These are phyloP conservation scores for Bryoerythrophyllum caledonicum DNA, from an alignment of 225 moss, liverwort and hornwort genomes.

Conservation along the genomic window DNA sequence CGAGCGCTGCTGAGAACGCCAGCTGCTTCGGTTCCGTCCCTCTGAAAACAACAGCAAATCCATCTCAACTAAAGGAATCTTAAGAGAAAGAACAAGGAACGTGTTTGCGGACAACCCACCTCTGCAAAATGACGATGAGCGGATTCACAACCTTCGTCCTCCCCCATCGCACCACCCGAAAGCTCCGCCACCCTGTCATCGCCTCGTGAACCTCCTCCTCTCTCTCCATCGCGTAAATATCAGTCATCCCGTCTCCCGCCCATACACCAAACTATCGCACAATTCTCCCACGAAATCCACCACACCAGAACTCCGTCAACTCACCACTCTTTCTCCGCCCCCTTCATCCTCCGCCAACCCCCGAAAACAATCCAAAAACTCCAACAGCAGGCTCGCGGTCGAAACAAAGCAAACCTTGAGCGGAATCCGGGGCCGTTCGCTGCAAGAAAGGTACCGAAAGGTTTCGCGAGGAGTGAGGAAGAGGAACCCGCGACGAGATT, in stretches of 20 bases:
- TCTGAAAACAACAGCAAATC: constrained; percentile 24
- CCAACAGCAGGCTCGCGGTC: neutral
- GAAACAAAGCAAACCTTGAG: neutral
- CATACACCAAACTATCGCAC: constrained; percentile 2
- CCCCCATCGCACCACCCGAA: constrained; percentile 59
- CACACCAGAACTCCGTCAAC: neutral
- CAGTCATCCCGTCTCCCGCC: constrained; percentile 30
- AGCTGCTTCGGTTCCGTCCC: constrained; percentile 80
- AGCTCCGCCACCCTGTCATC: constrained; percentile 50
- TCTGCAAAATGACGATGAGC: constrained; percentile 50
- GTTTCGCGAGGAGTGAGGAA: neutral
- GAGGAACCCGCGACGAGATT: neutral
- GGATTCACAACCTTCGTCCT: constrained; percentile 55
- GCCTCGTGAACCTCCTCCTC: constrained; percentile 25
- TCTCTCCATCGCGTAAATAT: constrained; percentile 34
- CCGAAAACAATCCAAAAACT: neutral
- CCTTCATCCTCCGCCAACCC: neutral
- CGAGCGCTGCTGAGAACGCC: constrained; percentile 79
- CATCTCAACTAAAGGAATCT: neutral
- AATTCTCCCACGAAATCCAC: neutral
- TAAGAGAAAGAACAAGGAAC: neutral
- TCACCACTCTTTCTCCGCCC: neutral
- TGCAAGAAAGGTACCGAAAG: neutral
- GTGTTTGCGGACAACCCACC: constrained; percentile 25
- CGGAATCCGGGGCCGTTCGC: neutral